These are phyloP conservation scores for Aspergillus texensis DNA, from an alignment of 2,329 filamentous ascomycete genomes.

Conservation along the genomic window DNA sequence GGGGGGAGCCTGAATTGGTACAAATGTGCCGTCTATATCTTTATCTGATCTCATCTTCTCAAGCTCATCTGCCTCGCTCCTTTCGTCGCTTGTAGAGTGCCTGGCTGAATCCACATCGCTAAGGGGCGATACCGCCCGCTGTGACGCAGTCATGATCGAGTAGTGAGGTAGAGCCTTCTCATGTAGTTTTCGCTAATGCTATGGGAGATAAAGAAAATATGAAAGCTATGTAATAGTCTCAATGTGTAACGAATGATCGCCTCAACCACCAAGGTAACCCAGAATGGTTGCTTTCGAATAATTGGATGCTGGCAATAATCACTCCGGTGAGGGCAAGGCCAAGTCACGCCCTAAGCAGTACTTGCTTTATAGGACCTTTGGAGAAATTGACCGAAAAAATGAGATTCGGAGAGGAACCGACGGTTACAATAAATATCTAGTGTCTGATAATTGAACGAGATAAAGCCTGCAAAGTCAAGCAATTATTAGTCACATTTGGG, in stretches of 20 bases:
- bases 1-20: conserved; percentile 25
- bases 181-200: not conserved
- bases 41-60: conserved; percentile 15
- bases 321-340: not conserved
- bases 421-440: not conserved
- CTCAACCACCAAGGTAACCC: not conserved
- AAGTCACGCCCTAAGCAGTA: not conserved
- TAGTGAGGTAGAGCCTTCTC: not conserved
- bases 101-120: conserved; percentile 9
- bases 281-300: too few relatives aligned
- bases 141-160: conserved; percentile 14
- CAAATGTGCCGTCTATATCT: conserved; percentile 20
- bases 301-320: not conserved
- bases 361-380: not conserved
- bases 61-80: conserved; percentile 7
- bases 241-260: not conserved
- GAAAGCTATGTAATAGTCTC: not conserved
- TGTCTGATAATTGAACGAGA: not conserved
- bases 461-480: not conserved
- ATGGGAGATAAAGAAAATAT: not conserved
- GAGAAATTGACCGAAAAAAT: not conserved
- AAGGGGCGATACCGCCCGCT: conserved; percentile 7
- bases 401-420: not conserved
- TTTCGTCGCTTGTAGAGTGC: conserved; percentile 12
- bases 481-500: not conserved